Conservation (phyloP, 495 filamentous ascomycete species). For the Baudoinia panamericana region DNA sequence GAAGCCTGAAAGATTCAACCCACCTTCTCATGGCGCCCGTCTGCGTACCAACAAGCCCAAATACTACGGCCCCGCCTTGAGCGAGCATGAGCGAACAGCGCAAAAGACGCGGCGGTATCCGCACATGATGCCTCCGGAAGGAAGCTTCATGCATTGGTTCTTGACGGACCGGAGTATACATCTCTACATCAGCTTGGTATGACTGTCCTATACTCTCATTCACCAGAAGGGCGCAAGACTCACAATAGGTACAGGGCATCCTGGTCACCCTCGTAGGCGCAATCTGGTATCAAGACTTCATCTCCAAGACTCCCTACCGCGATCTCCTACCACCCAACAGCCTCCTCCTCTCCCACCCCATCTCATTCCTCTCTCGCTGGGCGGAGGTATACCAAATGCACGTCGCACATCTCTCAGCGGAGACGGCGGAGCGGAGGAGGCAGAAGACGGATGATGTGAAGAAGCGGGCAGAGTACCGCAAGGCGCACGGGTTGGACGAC, state of each 20-base stretch:
- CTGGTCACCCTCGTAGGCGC: conserved; percentile 52
- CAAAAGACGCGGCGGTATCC: conserved; percentile 61
- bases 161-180: conserved; percentile 60
- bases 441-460: conserved; percentile 60
- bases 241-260: conserved; percentile 40
- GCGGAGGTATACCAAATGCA: conserved; percentile 59
- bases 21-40: conserved; percentile 65
- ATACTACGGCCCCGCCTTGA: conserved; percentile 49
- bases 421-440: conserved; percentile 52
- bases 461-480: conserved; percentile 65
- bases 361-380: conserved; percentile 43
- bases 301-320: conserved; percentile 51
- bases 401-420: conserved; percentile 45
- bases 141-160: conserved; percentile 64
- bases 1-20: conserved; percentile 70
- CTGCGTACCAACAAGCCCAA: conserved; percentile 34
- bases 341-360: conserved; percentile 48
- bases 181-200: conserved; percentile 63
- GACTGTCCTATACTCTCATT: conserved; percentile 20
- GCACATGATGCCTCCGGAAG: conserved; percentile 63
- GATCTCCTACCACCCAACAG: conserved; percentile 55
- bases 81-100: conserved; percentile 43
- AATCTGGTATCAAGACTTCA: conserved; percentile 59
- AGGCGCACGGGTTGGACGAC: conserved; percentile 62
- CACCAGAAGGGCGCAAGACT: background rate